Percentiles rank a stretch among this genome's conserved stretches.
phyloP scores from a whole-genome alignment of 306 rosid species.

The Cercis canadensis region DNA sequence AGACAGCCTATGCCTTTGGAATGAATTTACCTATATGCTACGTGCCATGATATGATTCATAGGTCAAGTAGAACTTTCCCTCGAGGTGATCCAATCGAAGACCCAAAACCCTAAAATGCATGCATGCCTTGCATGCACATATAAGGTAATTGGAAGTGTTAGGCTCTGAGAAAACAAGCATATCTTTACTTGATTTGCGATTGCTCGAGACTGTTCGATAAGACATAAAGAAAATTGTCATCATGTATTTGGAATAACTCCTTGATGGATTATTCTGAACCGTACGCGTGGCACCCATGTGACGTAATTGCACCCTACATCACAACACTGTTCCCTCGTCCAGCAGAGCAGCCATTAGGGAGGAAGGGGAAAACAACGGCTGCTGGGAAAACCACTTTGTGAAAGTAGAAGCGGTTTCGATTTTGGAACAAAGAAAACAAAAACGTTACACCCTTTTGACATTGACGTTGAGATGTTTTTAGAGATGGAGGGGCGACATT shows the following conservation, averaged over 20 bases:
- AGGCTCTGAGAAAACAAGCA: constrained; percentile 25
- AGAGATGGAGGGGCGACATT: not conserved
- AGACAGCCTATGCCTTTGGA: too few species aligned
- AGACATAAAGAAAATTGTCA: constrained; percentile 69
- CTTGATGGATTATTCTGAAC: not conserved
- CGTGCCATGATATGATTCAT: not conserved
- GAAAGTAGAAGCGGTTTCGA: constrained; percentile 38
- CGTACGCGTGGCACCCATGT: constrained; percentile 50
- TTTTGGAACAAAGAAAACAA: constrained; percentile 27
- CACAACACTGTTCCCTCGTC: constrained; percentile 6
- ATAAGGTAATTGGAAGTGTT: not conserved
- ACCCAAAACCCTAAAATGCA: constrained; percentile 30
- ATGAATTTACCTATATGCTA: not conserved
- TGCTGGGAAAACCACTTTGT: constrained; percentile 45
- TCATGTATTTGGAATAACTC: constrained; percentile 58
- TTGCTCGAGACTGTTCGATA: constrained; percentile 40
- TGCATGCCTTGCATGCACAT: constrained; percentile 34
- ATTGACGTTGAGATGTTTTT: constrained; percentile 24
- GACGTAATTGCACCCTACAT: constrained; percentile 32
- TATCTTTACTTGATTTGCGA: constrained; percentile 42
- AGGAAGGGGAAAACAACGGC: constrained; percentile 55
- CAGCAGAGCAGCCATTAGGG: constrained; percentile 34
- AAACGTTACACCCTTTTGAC: constrained; percentile 20
- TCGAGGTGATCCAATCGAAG: constrained; percentile 8
- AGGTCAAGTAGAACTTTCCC: not conserved